Conservation (phyloP, 129 eudicot species). For the Deinandra increscens region DNA sequence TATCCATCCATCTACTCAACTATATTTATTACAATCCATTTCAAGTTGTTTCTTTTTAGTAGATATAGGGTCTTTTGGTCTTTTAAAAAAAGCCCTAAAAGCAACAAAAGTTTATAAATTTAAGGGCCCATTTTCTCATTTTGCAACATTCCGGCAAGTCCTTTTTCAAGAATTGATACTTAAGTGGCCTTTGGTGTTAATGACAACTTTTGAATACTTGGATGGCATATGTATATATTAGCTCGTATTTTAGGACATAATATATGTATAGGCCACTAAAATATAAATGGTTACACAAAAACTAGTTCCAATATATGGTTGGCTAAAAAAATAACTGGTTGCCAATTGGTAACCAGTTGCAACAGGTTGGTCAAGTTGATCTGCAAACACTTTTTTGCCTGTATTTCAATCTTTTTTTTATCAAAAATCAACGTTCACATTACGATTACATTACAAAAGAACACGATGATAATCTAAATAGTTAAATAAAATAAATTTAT, state of each 20-base stretch:
- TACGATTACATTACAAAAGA: background rate
- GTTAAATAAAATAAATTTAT: background rate
- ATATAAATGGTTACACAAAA: background rate
- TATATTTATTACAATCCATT: background rate
- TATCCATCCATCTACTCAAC: background rate
- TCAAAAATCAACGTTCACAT: background rate
- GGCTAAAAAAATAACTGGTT: background rate
- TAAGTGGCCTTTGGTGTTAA: background rate
- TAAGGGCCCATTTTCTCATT: background rate
- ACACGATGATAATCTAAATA: background rate
- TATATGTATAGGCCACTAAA: background rate
- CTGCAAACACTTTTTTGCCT: background rate
- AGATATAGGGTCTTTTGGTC: background rate
- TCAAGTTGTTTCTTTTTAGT: background rate
- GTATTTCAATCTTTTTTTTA: background rate
- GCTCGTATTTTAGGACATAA: background rate
- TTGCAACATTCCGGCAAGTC: background rate
- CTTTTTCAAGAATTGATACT: background rate
- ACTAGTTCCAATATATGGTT: background rate
- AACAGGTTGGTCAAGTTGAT: background rate
- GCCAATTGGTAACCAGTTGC: background rate
- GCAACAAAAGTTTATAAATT: background rate
- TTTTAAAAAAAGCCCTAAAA: background rate
- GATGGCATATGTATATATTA: background rate
- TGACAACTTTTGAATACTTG: background rate